Percentiles rank a stretch among this genome's conserved stretches.
phyloP scores from a whole-genome alignment of 1,284 basidiomycete species.

The Ceratobasidium sp. region DNA sequence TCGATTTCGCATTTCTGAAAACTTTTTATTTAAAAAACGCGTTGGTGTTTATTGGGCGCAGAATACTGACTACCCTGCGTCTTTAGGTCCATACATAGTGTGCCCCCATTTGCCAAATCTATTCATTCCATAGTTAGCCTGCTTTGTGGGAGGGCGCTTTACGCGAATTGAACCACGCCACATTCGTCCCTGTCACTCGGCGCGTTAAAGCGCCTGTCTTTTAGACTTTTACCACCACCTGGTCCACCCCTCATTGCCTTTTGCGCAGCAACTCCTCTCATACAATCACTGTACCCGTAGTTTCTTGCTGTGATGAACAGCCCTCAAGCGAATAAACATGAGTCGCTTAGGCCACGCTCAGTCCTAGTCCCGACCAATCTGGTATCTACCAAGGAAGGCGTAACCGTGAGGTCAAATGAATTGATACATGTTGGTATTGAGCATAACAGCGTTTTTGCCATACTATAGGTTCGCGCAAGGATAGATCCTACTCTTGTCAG shows the following conservation, averaged over 20 bases:
- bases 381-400: conserved; percentile 75
- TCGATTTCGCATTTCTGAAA: conserved; percentile 36
- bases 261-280: conserved; percentile 50
- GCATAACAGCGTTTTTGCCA: conserved; percentile 1
- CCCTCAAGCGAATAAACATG: conserved; percentile 42
- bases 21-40: background rate
- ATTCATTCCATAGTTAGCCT: background rate
- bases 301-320: conserved; percentile 48
- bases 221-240: conserved; percentile 18
- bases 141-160: background rate
- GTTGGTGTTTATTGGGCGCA: too few species aligned
- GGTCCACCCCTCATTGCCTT: conserved; percentile 48
- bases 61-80: too few species aligned
- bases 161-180: background rate
- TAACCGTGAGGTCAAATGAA: conserved; percentile 60
- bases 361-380: conserved; percentile 79
- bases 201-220: conserved; percentile 24
- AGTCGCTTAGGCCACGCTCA: conserved; percentile 48
- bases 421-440: background rate
- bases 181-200: conserved; percentile 13
- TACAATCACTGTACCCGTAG: conserved; percentile 51
- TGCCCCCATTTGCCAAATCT: background rate
- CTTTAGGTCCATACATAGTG: background rate
- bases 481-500: conserved; percentile 75
- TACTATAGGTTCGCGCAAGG: conserved; percentile 63